phyloP scores from a whole-genome alignment of 768 basidiomycete genomes.

The Leccinum boreale region DNA sequence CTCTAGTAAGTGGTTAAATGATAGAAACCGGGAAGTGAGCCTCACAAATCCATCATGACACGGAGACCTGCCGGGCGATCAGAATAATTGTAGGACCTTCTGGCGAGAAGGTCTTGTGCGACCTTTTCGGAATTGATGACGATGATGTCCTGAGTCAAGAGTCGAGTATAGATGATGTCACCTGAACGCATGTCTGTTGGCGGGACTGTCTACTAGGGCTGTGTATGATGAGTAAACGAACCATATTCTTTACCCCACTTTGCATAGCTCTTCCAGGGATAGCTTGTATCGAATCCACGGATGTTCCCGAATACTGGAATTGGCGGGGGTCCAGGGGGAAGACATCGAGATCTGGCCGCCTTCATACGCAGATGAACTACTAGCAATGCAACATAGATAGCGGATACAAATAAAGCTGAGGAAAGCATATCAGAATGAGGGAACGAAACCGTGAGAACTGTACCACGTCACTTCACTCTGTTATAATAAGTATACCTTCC shows the following conservation, averaged over 20 bases:
- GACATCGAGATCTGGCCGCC: conserved; percentile 1
- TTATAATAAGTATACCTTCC: neutral
- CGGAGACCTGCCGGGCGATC: conserved; percentile 17
- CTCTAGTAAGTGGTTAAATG: neutral
- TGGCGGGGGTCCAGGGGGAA: conserved; percentile 23
- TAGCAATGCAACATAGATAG: conserved; percentile 10
- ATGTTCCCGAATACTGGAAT: conserved; percentile 21
- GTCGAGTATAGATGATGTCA: conserved; percentile 13
- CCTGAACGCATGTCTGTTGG: conserved; percentile 9
- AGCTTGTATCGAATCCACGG: conserved; percentile 11
- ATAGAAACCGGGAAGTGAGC: neutral
- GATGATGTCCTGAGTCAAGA: conserved; percentile 14
- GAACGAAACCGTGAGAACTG: neutral
- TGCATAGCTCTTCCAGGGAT: conserved; percentile 23
- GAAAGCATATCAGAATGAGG: conserved; percentile 1
- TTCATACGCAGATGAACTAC: conserved; percentile 7
- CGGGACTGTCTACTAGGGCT: neutral
- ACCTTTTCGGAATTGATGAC: conserved; percentile 25
- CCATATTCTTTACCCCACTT: conserved; percentile 22
- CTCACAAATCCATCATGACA: conserved; percentile 20
- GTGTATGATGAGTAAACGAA: neutral
- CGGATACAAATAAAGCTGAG: neutral
- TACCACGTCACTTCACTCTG: neutral
- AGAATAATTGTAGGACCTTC: conserved; percentile 22
- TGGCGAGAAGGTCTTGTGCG: conserved; percentile 21